These are phyloP conservation scores for Macrolepiota dolichaula DNA, from an alignment of 768 basidiomycete species.

Conservation along the genomic window DNA sequence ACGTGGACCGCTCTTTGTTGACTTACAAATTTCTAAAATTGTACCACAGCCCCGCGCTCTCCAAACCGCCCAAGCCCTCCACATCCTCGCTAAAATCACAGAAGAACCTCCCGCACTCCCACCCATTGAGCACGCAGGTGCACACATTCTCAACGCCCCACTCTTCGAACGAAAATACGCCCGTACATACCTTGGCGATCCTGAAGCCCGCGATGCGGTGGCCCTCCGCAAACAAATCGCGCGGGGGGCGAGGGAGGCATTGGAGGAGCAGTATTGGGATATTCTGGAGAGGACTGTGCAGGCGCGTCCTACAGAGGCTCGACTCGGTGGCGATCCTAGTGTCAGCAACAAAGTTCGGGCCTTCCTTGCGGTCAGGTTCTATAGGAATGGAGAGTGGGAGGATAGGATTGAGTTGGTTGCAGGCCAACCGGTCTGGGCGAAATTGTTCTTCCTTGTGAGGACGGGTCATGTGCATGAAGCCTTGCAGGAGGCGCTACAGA, in stretches of 20 bases:
- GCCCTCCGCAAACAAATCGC: slow-evolving; percentile 72
- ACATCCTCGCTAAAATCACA: slow-evolving; percentile 74
- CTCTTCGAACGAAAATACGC: slow-evolving; percentile 83
- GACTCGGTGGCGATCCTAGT: slow-evolving; percentile 88
- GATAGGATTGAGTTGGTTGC: slow-evolving; percentile 87
- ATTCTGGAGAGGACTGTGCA: slow-evolving; percentile 81
- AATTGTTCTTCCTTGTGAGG: slow-evolving; percentile 88
- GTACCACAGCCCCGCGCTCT: slow-evolving; percentile 40
- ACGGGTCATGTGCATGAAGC: slow-evolving; percentile 84
- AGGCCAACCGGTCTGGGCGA: slow-evolving; percentile 90
- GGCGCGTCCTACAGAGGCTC: slow-evolving; percentile 77
- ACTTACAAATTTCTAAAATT: not conserved
- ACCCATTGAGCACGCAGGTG: slow-evolving; percentile 73
- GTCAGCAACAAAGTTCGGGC: slow-evolving; percentile 87
- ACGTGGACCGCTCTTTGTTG: slow-evolving; percentile 20
- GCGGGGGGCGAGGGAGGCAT: slow-evolving; percentile 70
- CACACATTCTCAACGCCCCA: slow-evolving; percentile 79
- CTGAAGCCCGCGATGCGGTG: slow-evolving; percentile 62
- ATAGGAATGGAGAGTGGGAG: slow-evolving; percentile 81
- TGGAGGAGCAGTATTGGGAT: slow-evolving; percentile 89
- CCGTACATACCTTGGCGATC: slow-evolving; percentile 66
- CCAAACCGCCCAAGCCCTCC: slow-evolving; percentile 69
- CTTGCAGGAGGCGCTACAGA: slow-evolving; percentile 65
- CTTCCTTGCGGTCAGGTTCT: slow-evolving; percentile 78
- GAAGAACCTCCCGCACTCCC: slow-evolving; percentile 72